A percentile compares a stretch with the other conserved stretches of the same genome.
Evolutionary conservation across 2,329 filamentous ascomycete genomes (phyloP).

Genomic region (Beauveria pseudobassiana): DNA sequence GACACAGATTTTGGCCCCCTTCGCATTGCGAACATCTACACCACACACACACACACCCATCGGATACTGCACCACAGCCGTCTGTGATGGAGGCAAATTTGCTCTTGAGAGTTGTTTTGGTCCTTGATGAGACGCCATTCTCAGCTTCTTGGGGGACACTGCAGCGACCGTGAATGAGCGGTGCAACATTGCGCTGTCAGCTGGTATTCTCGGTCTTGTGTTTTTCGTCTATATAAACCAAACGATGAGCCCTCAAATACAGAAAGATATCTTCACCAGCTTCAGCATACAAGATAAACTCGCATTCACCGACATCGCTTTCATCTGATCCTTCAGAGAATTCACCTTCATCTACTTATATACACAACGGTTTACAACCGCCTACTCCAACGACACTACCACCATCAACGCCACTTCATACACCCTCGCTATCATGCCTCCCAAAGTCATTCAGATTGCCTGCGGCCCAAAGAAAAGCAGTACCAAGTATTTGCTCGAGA

Average conservation of each 20-base stretch:
- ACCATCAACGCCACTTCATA: not conserved
- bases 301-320: not conserved
- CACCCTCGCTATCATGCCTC: not conserved
- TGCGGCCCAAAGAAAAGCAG: not conserved
- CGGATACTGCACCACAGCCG: too few relatives aligned
- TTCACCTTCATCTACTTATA: not conserved
- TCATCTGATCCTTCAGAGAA: not conserved
- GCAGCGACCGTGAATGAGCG: too few relatives aligned
- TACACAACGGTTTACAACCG: not conserved
- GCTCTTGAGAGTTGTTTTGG: too few relatives aligned
- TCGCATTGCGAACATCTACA: too few relatives aligned
- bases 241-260: not conserved
- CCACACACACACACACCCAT: too few relatives aligned
- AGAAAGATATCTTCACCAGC: not conserved
- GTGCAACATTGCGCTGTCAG: too few relatives aligned
- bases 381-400: not conserved
- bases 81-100: too few relatives aligned
- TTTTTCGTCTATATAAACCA: not conserved
- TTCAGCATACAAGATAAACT: not conserved
- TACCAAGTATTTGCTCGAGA: not conserved
- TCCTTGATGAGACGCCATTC: too few relatives aligned
- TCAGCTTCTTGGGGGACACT: too few relatives aligned
- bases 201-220: not conserved
- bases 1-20: not conserved
- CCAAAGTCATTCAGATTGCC: not conserved